phyloP scores from a whole-genome alignment of 179 eudicot species.

The Spergularia azorica region DNA sequence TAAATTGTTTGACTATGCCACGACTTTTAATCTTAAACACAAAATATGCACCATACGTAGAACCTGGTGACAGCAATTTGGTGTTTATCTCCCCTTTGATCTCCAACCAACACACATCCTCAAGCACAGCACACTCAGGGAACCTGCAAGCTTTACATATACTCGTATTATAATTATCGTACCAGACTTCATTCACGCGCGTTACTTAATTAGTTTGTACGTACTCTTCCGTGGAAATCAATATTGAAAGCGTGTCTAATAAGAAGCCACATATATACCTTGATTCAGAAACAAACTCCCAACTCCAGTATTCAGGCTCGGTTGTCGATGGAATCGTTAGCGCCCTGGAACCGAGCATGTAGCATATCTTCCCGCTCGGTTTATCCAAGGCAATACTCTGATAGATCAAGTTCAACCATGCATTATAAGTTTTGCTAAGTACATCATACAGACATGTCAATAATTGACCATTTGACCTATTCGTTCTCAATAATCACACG shows the following conservation, averaged over 20 bases:
- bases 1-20: too few relatives aligned
- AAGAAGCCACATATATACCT: slow-evolving; percentile 11
- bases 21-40: slow-evolving; percentile 14
- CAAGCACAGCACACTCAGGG: slow-evolving; percentile 24
- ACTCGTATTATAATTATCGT: not conserved
- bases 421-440: too few relatives aligned
- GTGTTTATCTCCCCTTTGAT: slow-evolving; percentile 28
- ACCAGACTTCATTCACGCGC: not conserved
- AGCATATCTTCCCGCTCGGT: slow-evolving; percentile 20
- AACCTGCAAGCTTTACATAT: slow-evolving; percentile 22
- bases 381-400: slow-evolving; percentile 16
- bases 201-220: too few relatives aligned
- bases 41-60: slow-evolving; percentile 30
- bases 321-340: not conserved
- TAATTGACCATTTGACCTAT: too few relatives aligned
- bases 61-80: slow-evolving; percentile 19
- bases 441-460: not conserved
- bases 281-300: slow-evolving; percentile 16
- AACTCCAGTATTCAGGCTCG: slow-evolving; percentile 14
- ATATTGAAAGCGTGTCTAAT: too few relatives aligned
- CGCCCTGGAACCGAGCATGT: slow-evolving; percentile 23
- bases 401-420: not conserved
- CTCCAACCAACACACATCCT: slow-evolving; percentile 26
- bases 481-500: too few relatives aligned
- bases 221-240: too few relatives aligned